Evolutionary conservation across 1,284 basidiomycete species (phyloP), one percentile per base, ranked within the genome.

Genomic region (Cutaneotrichosporon mucoides): DNA sequence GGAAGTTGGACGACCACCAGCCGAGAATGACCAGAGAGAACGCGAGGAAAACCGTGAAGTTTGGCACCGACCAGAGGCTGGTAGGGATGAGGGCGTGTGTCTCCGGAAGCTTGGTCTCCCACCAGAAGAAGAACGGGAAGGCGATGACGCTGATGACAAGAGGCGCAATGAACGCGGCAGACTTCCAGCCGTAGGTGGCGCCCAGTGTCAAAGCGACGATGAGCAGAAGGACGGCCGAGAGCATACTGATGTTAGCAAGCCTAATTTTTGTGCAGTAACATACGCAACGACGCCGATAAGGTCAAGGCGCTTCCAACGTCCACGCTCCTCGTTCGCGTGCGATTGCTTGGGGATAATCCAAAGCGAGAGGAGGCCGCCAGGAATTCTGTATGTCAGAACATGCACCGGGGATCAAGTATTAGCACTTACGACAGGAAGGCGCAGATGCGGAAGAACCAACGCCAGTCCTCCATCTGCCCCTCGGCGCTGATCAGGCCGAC

Each of bases 401-500:
- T 24, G 24, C 24, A 24, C 24, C 24, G 24, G 24, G 24, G 24
- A 24, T 24, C 24, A 24, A 24, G 24, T 24, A 24, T 24, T 24
- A 24, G 24, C 24, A 24, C 24, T 24, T 24, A 24, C 24, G 24
- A 24, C 24, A 42, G 12, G 57, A 69, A 55, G 57, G 78, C 58
- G 62, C 77, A 34, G 66, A 78, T 35, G 50, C 71, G 44, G 69
- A 80, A 70, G 72, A 79, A 72, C 76, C 77, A 68, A n/a, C 66
- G 44, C 73, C 73, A 68, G 53, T 63, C 42, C 41, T 69, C 51
- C 68, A 76, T 65, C 62, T 75, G 64, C 46, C 77, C 65, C 9
- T 57, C 45, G 62, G 68, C 55, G 62, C 71, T 52, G 69, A 77
- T 65, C 62, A 74, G 60, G 57, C 67, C 64, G 57, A 76, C 54